phyloP scores from a whole-genome alignment of 805 yeast species.

The Lipomyces yamanashiensis region DNA sequence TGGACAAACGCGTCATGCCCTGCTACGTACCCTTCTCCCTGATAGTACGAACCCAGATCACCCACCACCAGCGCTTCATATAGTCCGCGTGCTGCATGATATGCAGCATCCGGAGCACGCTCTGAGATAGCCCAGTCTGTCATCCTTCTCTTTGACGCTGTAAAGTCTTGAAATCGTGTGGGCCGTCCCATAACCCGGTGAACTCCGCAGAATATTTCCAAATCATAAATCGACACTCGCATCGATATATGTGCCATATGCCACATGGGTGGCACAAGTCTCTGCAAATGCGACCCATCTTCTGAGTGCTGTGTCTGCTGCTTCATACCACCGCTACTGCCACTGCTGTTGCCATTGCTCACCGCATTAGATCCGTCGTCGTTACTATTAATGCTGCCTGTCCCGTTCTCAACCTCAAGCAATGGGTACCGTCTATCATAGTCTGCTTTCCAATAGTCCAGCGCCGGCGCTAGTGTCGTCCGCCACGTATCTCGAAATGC shows the following conservation, averaged over 20 bases:
- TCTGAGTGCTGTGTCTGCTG: background rate
- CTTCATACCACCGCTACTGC: background rate
- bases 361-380: background rate
- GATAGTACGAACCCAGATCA: constrained; percentile 30
- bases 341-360: background rate
- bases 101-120: constrained; percentile 55
- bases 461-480: constrained; percentile 67
- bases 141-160: constrained; percentile 55
- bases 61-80: constrained; percentile 29
- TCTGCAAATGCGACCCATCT: constrained; percentile 13
- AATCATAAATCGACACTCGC: constrained; percentile 75
- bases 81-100: constrained; percentile 52
- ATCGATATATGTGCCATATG: constrained; percentile 42
- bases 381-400: background rate
- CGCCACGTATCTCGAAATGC: constrained; percentile 62
- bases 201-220: constrained; percentile 79
- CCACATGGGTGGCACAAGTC: constrained; percentile 35
- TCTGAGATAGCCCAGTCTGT: constrained; percentile 56
- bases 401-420: background rate
- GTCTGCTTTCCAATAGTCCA: constrained; percentile 65
- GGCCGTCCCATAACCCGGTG: constrained; percentile 77
- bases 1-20: constrained; percentile 42
- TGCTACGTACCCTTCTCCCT: constrained; percentile 33
- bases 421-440: constrained; percentile 37
- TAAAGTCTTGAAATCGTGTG: constrained; percentile 58